Conservation (phyloP, 345 rosid genomes). For the Citrus glauca region DNA sequence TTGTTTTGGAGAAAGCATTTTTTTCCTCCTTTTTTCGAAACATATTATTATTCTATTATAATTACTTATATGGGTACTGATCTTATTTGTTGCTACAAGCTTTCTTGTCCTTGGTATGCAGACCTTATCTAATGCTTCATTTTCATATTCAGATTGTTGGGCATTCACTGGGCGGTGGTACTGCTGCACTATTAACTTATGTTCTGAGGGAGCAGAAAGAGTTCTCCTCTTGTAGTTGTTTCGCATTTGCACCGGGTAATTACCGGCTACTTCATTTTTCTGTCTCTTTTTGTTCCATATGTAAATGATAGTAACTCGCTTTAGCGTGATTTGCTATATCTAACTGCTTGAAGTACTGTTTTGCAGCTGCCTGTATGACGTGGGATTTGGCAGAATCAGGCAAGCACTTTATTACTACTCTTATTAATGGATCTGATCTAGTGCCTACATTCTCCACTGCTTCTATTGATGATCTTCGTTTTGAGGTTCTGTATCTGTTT, state of each 20-base stretch:
- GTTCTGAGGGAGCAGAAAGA: slow-evolving; percentile 85
- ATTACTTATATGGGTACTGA: neutral
- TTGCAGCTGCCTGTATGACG: slow-evolving; percentile 98
- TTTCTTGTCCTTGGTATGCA: neutral
- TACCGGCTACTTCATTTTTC: neutral
- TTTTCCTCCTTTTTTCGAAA: neutral
- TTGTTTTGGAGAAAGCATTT: neutral
- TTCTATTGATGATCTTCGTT: slow-evolving; percentile 89
- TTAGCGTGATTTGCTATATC: neutral
- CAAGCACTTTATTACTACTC: slow-evolving; percentile 73
- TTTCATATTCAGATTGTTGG: slow-evolving; percentile 72
- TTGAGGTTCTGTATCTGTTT: slow-evolving; percentile 53
- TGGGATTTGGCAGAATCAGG: slow-evolving; percentile 99
- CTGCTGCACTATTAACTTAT: slow-evolving; percentile 89
- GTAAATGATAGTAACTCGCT: neutral
- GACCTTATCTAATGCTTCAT: slow-evolving; percentile 4
- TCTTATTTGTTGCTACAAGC: neutral
- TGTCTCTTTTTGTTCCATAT: neutral
- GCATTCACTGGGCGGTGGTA: slow-evolving; percentile 98
- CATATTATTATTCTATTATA: neutral
- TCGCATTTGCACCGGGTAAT: slow-evolving; percentile 93
- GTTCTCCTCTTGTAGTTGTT: slow-evolving; percentile 75
- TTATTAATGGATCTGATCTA: slow-evolving; percentile 88
- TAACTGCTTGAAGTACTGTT: slow-evolving; percentile 24
- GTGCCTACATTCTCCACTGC: slow-evolving; percentile 94